phyloP scores from a whole-genome alignment of 148 eudicot species.

The Fagopyrum homotropicum region DNA sequence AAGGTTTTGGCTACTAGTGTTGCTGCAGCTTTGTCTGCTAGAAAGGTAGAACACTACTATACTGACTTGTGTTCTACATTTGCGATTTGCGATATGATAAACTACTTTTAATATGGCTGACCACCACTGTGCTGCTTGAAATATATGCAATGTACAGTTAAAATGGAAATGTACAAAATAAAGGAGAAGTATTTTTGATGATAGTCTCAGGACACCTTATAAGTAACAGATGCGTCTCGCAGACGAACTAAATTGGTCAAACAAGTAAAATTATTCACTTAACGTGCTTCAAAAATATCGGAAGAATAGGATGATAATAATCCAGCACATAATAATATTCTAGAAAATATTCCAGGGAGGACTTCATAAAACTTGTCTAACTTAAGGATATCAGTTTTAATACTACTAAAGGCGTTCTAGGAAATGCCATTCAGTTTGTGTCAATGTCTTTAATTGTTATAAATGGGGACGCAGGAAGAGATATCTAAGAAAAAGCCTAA shows the following conservation, averaged over 20 bases:
- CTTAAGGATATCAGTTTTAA: neutral
- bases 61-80: neutral
- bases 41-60: conserved; percentile 48
- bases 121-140: neutral
- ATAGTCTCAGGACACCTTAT: neutral
- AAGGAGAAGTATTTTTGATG: neutral
- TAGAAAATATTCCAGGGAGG: neutral
- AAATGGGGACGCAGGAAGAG: neutral
- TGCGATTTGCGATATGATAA: neutral
- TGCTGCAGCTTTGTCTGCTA: conserved; percentile 96
- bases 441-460: neutral
- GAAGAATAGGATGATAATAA: no score
- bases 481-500: neutral
- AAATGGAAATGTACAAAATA: neutral
- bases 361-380: neutral
- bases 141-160: neutral
- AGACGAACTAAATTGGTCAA: neutral
- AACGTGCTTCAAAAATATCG: neutral
- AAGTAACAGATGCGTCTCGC: neutral
- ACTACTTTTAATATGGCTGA: neutral
- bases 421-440: neutral
- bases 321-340: neutral
- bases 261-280: no score
- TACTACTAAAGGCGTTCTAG: neutral
- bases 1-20: conserved; percentile 98